Base-by-base conservation (phyloP, 345 rosid species). In the Raphanus raphanistrum region DNA sequence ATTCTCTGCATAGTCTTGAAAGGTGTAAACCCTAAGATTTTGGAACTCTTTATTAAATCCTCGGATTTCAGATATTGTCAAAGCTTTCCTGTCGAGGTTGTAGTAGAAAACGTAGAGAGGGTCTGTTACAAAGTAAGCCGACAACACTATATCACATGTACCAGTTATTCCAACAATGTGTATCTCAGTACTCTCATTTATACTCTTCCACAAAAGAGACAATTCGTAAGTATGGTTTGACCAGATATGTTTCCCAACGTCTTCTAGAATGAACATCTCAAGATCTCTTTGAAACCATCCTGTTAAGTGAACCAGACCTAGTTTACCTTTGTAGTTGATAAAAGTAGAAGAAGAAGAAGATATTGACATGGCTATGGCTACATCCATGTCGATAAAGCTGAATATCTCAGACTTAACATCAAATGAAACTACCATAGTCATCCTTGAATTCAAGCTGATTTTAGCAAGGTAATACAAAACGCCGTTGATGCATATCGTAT, bases 291-390 rank as follows among this genome's bases (percentile, higher is more conserved):
- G 13, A 8, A 2, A 2, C 43, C 43, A 11, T 11, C 50, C 1
- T 41, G 50, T 41, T 11, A 41, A 11, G 50, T 3, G 13, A 10
- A 41, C 13, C 13, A 41, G n/a, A 41, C 13, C 50, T 10, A 41
- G n/a, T 41, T 41, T 41, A 41, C 50, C 50, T 41, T 41, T 41
- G 50, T 41, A 41, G 50, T 41, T 41, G 50, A 41, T 45, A 3
- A 45, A 45, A 11, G 52, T 45, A 45, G 6, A 80, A 0, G 95
- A 89, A 48, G 96, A 88, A 73, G 96, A 90, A 73, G 5, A 43
- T 43, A 10, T 41, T 41, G 52, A 12, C 52, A 43, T 43, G 52
- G n/a, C 52, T 43, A 43, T 43, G 52, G n/a, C 52, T 43, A 12
- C 15, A 11, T 43, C 52, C 52, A 11, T 11, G 52, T 43, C 52